A percentile compares a stretch with the other conserved stretches of the same genome.
Conservation (phyloP, 129 eudicot species). For the Gnaphalium uliginosum region DNA sequence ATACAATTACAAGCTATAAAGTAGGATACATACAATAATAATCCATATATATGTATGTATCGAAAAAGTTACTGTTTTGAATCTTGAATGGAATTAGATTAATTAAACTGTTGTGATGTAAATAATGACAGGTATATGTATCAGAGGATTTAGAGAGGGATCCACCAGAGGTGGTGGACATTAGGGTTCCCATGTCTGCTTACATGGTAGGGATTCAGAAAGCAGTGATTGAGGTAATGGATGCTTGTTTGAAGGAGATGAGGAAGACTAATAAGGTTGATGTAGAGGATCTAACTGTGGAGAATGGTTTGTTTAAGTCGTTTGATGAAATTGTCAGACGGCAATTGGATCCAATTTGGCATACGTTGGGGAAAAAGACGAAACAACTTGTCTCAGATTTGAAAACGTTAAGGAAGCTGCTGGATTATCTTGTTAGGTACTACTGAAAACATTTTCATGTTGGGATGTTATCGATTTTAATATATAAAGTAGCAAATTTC, state of each 20-base stretch:
- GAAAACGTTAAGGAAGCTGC: slow-evolving; percentile 83
- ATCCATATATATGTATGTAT: background rate
- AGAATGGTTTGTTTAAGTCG: slow-evolving; percentile 90
- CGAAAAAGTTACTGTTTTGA: background rate
- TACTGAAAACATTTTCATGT: background rate
- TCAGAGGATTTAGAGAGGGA: slow-evolving; percentile 89
- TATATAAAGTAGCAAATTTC: background rate
- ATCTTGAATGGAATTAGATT: background rate
- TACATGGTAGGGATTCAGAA: slow-evolving; percentile 87
- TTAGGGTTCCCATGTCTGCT: slow-evolving; percentile 80
- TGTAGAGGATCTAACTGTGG: slow-evolving; percentile 93
- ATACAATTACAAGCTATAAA: too few relatives aligned
- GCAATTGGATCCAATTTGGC: slow-evolving; percentile 97
- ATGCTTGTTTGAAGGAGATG: slow-evolving; percentile 98
- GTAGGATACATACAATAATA: too few relatives aligned
- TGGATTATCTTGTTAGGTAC: slow-evolving; percentile 94
- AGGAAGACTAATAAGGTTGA: slow-evolving; percentile 97
- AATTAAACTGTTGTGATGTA: background rate
- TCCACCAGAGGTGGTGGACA: slow-evolving; percentile 92
- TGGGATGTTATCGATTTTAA: background rate
- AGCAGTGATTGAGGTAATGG: slow-evolving; percentile 95
- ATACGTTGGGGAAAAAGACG: slow-evolving; percentile 90
- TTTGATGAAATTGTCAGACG: slow-evolving; percentile 94
- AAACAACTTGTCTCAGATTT: slow-evolving; percentile 95
- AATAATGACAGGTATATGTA: slow-evolving; percentile 58